Evolutionary conservation across 305 asterid species (phyloP), one percentile per base, ranked within the genome.

Genomic region (Coffea humblotiana): DNA sequence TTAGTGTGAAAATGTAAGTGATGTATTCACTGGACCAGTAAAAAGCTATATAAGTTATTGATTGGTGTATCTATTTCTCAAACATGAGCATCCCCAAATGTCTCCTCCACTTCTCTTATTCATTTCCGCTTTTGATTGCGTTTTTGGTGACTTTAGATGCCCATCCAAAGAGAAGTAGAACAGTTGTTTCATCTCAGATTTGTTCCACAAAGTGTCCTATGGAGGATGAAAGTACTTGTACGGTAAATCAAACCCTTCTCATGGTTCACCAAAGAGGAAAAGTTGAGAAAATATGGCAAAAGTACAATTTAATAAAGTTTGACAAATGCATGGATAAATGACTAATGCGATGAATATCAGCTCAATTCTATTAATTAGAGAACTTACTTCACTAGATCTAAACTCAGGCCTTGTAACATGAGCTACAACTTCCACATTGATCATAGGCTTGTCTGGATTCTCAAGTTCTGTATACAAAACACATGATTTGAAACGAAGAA

Each of bases 341-440:
- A 54, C 11, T 3, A 65, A 11, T 19, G 21, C 29, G 25, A 32
- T 51, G 49, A 37, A 5, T 51, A 67, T 32, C 45, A 72, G 7
- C 11, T 68, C 25, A 21, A 37, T 49, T 21, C 18, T 21, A 23
- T 4, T 32, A 40, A 18, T 43, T 18, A 47, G 48, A 49, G 43
- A 65, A 71, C 88, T 87, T 65, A 92, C 98, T 95, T 93, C 96
- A 81, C 97, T 92, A 60, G 94, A 92, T 84, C 97, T 84, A 64
- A 82, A 90, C 87, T 95, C 98, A 18, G 99, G 99, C 65, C 91
- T 87, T 83, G 90, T 90, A 80, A 95, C 99, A 82, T 91, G 97
- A 78, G 99, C 99, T 12, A 88, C 92, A 75, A 93, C 99, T 89
- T 95, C 99, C 78, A 95, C 97, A 45, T 95, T 93, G 65, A 95